Percentiles rank a stretch among this genome's conserved stretches.
phyloP scores from a whole-genome alignment of 192 early-diverging fungal genomes.

The Entomortierella beljakovae region DNA sequence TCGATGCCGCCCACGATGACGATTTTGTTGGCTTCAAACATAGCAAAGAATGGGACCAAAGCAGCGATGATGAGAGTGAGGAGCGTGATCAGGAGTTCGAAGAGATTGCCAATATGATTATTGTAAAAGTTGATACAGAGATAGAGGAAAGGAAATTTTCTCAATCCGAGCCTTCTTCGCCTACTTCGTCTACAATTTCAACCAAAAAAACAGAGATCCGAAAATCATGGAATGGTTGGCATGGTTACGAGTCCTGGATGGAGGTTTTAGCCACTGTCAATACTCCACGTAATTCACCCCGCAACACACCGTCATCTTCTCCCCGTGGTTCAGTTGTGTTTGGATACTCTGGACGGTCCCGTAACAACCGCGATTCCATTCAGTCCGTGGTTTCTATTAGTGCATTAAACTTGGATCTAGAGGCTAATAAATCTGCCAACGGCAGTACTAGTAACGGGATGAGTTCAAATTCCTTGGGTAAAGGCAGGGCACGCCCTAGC shows the following conservation, averaged over 20 bases:
- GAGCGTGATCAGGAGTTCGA: neutral
- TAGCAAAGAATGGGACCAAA: constrained; percentile 15
- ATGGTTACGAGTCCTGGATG: constrained; percentile 50
- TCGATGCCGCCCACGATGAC: constrained; percentile 38
- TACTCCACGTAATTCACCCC: constrained; percentile 35
- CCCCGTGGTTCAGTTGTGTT: constrained; percentile 35
- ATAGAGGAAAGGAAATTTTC: constrained; percentile 23
- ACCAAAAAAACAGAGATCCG: constrained; percentile 23
- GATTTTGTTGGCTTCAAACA: constrained; percentile 46
- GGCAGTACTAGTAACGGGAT: neutral
- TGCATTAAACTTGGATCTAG: constrained; percentile 40
- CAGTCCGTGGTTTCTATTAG: constrained; percentile 17
- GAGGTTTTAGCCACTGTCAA: constrained; percentile 41
- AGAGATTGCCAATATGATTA: constrained; percentile 28
- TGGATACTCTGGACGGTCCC: constrained; percentile 17
- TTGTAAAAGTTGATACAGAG: constrained; percentile 29
- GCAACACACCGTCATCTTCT: constrained; percentile 25
- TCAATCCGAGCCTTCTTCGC: constrained; percentile 26
- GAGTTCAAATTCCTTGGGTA: neutral
- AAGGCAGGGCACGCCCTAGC: constrained; percentile 35
- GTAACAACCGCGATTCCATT: constrained; percentile 39
- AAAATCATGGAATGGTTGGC: constrained; percentile 54
- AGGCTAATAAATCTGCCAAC: constrained; percentile 16
- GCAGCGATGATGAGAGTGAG: constrained; percentile 18
- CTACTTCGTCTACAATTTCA: constrained; percentile 9